Base-by-base conservation (phyloP, 257 asterid genomes). In the Penstemon barbatus region DNA sequence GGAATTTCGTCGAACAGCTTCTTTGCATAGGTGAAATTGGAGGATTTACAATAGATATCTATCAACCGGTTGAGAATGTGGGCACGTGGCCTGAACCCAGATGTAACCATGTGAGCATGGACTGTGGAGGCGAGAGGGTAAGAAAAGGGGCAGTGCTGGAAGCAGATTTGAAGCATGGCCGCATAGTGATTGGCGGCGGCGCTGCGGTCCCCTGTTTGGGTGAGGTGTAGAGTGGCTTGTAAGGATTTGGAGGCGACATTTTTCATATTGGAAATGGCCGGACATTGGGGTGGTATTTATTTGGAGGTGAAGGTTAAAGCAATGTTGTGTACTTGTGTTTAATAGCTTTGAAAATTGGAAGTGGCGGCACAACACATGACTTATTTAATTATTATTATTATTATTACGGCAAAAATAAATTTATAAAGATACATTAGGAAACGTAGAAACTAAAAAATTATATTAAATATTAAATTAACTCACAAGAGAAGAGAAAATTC, bases 61-160 rank as follows among this genome's bases (percentile, higher is more conserved):
- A 88, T 86, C 69, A 88, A 62, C 50, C 87, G 88, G 81, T 88
- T 84, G 40, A 79, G 86, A 12, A 88, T 77, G 73, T 84, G 90
- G 49, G 71, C 75, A 18, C 71, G 84, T 3, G 92, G 87, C 40
- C 7, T 60, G 83, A 88, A 88, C 9, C 90, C 92, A 36, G 83
- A 88, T 46, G 80, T 65, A 45, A 88, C 75, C 84, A 85, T 83
- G 74, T 85, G 75, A 67, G 80, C 88, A 39, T 84, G 94, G 71
- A 85, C 62, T 37, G 67, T 51, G 61, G 81, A 68, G 71, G 80
- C 82, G 69, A 73, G 85, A 73, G 72, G 18, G 71, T 68, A 73
- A 57, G 74, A 70, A 33, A 79, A 45, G 55, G 77, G 74, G 70
- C 80, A 82, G 33, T 61, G 73, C 57, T 61, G 77, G 78, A 65